phyloP scores from a whole-genome alignment of 139 green algal species.

The Spirogloea muscicola region DNA sequence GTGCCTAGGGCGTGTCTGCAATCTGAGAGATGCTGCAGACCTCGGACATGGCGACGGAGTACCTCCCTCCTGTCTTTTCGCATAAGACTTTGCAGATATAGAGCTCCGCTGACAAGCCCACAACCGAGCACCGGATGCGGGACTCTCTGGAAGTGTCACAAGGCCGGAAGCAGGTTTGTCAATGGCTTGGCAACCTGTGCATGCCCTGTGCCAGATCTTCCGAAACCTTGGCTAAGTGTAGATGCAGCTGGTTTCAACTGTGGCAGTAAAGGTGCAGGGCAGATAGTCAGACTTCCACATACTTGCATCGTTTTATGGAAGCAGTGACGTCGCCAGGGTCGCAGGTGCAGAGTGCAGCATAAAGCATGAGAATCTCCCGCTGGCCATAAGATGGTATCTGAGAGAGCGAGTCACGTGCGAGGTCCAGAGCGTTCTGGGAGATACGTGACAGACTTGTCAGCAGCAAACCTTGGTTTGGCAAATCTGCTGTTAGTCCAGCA shows the following conservation, averaged over 20 bases:
- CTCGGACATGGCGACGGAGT: slow-evolving; percentile 59
- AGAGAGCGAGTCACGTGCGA: slow-evolving; percentile 57
- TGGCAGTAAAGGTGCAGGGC: too few relatives aligned
- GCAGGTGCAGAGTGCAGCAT: slow-evolving; percentile 76
- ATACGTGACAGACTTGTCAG: too few relatives aligned
- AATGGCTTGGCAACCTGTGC: too few relatives aligned
- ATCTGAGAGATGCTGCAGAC: slow-evolving; percentile 15
- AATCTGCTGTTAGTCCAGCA: too few relatives aligned
- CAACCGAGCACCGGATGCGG: slow-evolving; percentile 63
- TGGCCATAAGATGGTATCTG: slow-evolving; percentile 79
- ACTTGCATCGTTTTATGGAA: slow-evolving; percentile 60
- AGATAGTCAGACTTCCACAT: too few relatives aligned
- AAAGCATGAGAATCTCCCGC: slow-evolving; percentile 79
- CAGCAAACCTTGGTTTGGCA: too few relatives aligned
- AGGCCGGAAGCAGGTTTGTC: too few relatives aligned
- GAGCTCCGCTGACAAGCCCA: slow-evolving; percentile 75
- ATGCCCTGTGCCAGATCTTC: too few relatives aligned
- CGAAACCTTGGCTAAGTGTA: too few relatives aligned
- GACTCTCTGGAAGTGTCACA: too few relatives aligned
- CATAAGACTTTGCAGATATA: slow-evolving; percentile 69
- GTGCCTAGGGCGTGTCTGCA: neutral
- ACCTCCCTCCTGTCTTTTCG: slow-evolving; percentile 74
- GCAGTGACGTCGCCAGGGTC: slow-evolving; percentile 86
- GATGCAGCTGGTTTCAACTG: too few relatives aligned
- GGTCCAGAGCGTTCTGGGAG: slow-evolving; percentile 86